Evolutionary conservation across 768 basidiomycete species (phyloP), one percentile per base, ranked within the genome.

Genomic region (Lentinula boryana): DNA sequence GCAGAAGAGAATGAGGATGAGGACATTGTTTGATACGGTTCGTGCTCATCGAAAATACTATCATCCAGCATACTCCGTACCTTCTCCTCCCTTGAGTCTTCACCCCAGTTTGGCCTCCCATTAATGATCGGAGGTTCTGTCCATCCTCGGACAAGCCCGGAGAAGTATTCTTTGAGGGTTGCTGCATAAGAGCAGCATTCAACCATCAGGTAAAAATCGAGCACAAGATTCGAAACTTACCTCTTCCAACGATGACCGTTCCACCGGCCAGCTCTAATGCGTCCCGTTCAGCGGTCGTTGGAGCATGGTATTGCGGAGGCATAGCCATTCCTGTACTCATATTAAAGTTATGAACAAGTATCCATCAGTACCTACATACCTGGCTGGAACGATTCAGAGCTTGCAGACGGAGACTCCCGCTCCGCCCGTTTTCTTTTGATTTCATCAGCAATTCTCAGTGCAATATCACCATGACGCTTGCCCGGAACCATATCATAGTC

Each of bases 161-260:
- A 80, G 84, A 98, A 84, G 71, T 91, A 98, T 75, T 99, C 97
- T 76, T 98, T 99, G 74, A 96, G 82, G 0, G 93, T 90, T 38
- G 91, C 85, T 48, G 18, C 3, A 21, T 5, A n/a, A 48, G 16
- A 15, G 12, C 3, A 48, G 8, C 3, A 23, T 6, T 48, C 9
- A 21, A 12, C 8, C 4, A 4, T 9, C 16, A 48, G 21, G 9
- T 9, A 6, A 2, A n/a, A 23, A 23, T 21, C 10, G 7, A 18
- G 3, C 6, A 43, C 16, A 16, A 7, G 41, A n/a, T 43, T 4
- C 8, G 0, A 21, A 12, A 21, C 46, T 3, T 13, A 48, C 46
- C 46, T 54, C 97, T 84, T 3, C 97, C 97, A 33, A 99, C 72
- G 60, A 99, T 76, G 60, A 97, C 80, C 43, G 86, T 80, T 1